phyloP scores from a whole-genome alignment of 2,329 filamentous ascomycete species.

The Ophiostoma angusticollis region DNA sequence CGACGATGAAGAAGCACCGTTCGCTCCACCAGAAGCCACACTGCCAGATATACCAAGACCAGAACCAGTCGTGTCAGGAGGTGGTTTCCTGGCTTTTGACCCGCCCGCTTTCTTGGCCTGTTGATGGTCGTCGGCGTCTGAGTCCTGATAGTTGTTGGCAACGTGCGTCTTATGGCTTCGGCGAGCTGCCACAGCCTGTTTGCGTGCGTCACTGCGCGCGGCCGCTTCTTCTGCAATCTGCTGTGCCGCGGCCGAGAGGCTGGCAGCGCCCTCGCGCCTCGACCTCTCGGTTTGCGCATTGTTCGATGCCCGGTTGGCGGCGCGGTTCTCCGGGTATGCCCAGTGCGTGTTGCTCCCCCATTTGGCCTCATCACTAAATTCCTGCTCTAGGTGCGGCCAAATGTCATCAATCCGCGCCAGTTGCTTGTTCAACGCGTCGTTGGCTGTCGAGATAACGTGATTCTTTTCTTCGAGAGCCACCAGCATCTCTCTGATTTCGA shows the following conservation, averaged over 20 bases:
- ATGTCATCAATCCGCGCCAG: conserved; percentile 74
- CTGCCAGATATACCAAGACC: conserved; percentile 55
- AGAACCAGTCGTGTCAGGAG: conserved; percentile 22
- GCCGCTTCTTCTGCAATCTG: conserved; percentile 73
- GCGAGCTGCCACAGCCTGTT: conserved; percentile 67
- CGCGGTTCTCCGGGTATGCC: conserved; percentile 83
- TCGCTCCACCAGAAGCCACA: conserved; percentile 30
- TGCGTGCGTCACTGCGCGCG: conserved; percentile 69
- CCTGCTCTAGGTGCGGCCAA: conserved; percentile 72
- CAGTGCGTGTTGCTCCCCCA: conserved; percentile 86
- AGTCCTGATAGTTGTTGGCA: conserved; percentile 39
- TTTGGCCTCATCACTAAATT: conserved; percentile 90
- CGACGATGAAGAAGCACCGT: conserved; percentile 31
- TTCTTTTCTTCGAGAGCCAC: conserved; percentile 94
- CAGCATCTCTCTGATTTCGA: conserved; percentile 72
- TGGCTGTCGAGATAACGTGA: conserved; percentile 85
- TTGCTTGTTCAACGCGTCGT: conserved; percentile 77
- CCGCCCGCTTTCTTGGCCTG: conserved; percentile 48
- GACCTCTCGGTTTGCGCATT: conserved; percentile 57
- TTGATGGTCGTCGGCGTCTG: conserved; percentile 63
- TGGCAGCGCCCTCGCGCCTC: conserved; percentile 64
- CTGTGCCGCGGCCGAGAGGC: conserved; percentile 64
- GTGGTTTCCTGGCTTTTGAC: conserved; percentile 47
- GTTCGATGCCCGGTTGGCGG: conserved; percentile 38
- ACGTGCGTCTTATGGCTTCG: conserved; percentile 48